Base-by-base conservation (phyloP, 768 basidiomycete genomes). In the Phylloporus sp. region DNA sequence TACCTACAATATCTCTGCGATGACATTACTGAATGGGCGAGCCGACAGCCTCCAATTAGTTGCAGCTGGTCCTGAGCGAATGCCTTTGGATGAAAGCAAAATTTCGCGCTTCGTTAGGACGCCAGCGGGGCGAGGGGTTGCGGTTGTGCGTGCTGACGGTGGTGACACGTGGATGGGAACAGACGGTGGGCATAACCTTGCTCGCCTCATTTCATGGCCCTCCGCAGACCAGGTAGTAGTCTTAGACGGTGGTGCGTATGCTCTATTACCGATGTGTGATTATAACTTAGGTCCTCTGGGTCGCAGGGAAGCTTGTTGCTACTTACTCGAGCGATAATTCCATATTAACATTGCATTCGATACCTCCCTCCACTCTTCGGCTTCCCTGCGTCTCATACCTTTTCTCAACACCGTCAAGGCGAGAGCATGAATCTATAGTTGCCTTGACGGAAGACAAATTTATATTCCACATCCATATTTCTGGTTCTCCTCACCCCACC, bases 41-140 rank as follows among this genome's bases (percentile, higher is more conserved):
- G 36, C 69, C 74, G 76, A 80, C 45, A 78, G 80, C 9, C 62
- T 90, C 23, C 63, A 49, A 32, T 62, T 76, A 15, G 60, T 66
- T 47, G 72, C 76, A 6, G 67, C 67, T 23, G 68, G 70, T 42
- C 49, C 71, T 18, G 67, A 73, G 14, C 69, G 66, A 22, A 52
- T 70, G 28, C 61, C 66, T 18, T 65, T 67, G 43, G 80, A 84
- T 54, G 75, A 81, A 33, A 69, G 72, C 13, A 68, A 71, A 34
- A 78, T 90, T 46, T 55, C 72, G 11, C 72, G 75, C 29, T 83
- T 90, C 54, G 79, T 87, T 29, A 75, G 90, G 50, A 90, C 89
- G 3, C 84, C 87, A 1, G 84, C 90, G 48, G 90, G 90, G 2
- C 74, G 73, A 42, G 89, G 86, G 6, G 74, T 92, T 28, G 86